Evolutionary conservation across 306 rosid genomes (phyloP).

Genomic region (Boehmeria nivea): DNA sequence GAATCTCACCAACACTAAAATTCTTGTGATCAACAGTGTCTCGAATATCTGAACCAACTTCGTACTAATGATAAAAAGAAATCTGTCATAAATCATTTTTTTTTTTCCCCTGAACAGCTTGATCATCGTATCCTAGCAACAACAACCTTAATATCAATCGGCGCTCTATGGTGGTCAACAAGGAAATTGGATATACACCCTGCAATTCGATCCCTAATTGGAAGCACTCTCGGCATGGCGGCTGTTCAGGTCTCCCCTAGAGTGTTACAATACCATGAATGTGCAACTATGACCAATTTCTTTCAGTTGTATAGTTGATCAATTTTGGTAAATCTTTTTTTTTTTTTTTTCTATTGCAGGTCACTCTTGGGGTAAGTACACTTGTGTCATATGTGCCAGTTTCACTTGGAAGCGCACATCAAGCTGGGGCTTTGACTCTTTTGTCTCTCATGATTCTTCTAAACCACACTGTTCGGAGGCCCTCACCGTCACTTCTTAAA

Average conservation of each 20-base stretch:
- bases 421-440: conserved; percentile 85
- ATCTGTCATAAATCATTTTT: not conserved
- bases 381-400: conserved; percentile 82
- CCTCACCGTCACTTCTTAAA: conserved; percentile 60
- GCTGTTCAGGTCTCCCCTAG: conserved; percentile 74
- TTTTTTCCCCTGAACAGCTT: conserved; percentile 39
- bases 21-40: not conserved
- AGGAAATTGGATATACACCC: conserved; percentile 79
- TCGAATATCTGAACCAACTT: not conserved
- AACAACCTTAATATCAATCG: conserved; percentile 51
- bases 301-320: not conserved
- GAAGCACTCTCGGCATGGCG: conserved; percentile 65
- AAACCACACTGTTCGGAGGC: conserved; percentile 69
- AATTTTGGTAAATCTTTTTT: not conserved
- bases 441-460: conserved; percentile 60
- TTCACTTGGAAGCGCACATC: conserved; percentile 80
- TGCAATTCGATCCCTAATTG: conserved; percentile 58
- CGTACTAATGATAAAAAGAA: not conserved
- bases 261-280: not conserved
- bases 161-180: conserved; percentile 65
- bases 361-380: conserved; percentile 67
- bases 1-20: too few species aligned
- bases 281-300: not conserved
- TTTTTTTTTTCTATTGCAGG: conserved; percentile 42
- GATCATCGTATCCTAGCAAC: conserved; percentile 85